phyloP scores from a whole-genome alignment of 148 eudicot species.

The Chenopodium formosanum region DNA sequence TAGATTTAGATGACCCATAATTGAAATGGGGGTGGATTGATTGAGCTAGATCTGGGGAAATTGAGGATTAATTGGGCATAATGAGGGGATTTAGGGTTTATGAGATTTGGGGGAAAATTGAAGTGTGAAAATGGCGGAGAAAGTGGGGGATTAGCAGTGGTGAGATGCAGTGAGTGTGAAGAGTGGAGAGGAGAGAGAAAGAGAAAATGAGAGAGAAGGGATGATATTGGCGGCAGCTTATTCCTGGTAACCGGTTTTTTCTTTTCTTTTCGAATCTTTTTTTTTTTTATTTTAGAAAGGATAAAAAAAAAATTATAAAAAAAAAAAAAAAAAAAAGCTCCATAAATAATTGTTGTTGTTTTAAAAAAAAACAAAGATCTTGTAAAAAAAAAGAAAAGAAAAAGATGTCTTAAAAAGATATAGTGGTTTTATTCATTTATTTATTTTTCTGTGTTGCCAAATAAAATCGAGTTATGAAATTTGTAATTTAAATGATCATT shows the following conservation, averaged over 20 bases:
- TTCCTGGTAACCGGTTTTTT: conserved; percentile 3
- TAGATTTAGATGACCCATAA: conserved; percentile 76
- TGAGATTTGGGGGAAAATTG: not conserved
- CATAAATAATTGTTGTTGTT: too few relatives aligned
- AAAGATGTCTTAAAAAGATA: too few relatives aligned
- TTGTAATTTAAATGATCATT: too few relatives aligned
- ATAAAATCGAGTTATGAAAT: too few relatives aligned
- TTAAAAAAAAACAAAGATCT: too few relatives aligned
- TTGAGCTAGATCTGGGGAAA: conserved; percentile 4
- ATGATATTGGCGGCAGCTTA: conserved; percentile 6
- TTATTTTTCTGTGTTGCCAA: too few relatives aligned
- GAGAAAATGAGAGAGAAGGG: not conserved
- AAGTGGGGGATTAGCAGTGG: not conserved
- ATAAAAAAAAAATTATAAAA: too few relatives aligned
- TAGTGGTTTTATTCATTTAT: too few relatives aligned
- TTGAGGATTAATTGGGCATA: not conserved
- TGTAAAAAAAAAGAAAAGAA: too few relatives aligned
- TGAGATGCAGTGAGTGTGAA: not conserved
- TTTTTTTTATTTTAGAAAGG: too few relatives aligned
- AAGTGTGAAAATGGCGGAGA: not conserved
- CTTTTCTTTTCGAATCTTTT: too few relatives aligned
- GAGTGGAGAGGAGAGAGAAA: not conserved
- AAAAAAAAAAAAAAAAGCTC: too few relatives aligned
- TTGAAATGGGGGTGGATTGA: not conserved
- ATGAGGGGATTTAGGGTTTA: not conserved